phyloP scores from a whole-genome alignment of 148 eudicot species.

The Polygonum maritimum region DNA sequence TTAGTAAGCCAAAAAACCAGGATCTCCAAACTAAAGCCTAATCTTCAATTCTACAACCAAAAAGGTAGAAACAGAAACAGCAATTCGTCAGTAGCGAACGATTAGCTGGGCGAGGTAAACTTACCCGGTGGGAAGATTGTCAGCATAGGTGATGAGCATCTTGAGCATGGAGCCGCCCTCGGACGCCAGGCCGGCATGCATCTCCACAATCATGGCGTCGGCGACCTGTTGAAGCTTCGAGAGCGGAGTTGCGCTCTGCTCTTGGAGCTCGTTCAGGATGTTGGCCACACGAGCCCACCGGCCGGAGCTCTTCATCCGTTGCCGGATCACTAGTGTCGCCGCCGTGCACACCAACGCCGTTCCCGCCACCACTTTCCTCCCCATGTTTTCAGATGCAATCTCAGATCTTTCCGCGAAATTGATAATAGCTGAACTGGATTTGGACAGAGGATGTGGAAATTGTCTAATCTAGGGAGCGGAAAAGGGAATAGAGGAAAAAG shows the following conservation, averaged over 20 bases:
- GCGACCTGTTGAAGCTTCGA: constrained; percentile 60
- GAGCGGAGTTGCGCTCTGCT: constrained; percentile 35
- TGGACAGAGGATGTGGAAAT: too few relatives aligned
- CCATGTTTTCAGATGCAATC: constrained; percentile 27
- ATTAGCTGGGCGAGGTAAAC: not conserved
- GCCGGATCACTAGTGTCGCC: constrained; percentile 45
- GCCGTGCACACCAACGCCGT: constrained; percentile 45
- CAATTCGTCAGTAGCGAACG: not conserved
- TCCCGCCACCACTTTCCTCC: constrained; percentile 51
- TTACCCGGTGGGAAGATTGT: constrained; percentile 79
- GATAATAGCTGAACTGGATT: too few relatives aligned
- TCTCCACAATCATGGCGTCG: constrained; percentile 78
- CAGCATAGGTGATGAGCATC: constrained; percentile 77
- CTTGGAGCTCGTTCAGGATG: constrained; percentile 46
- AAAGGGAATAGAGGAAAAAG: too few relatives aligned
- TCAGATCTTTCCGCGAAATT: not conserved
- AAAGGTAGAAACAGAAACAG: not conserved
- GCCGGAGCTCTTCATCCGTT: constrained; percentile 31
- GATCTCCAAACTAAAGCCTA: not conserved
- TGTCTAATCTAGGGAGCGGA: too few relatives aligned
- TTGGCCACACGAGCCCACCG: constrained; percentile 38
- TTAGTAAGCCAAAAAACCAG: not conserved
- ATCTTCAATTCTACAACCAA: too few relatives aligned
- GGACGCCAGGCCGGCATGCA: constrained; percentile 89
- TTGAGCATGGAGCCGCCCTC: constrained; percentile 77